A percentile compares a stretch with the other conserved stretches of the same genome.
Conservation (phyloP, 2,329 filamentous ascomycete species). For the Tolypocladium sp. region DNA sequence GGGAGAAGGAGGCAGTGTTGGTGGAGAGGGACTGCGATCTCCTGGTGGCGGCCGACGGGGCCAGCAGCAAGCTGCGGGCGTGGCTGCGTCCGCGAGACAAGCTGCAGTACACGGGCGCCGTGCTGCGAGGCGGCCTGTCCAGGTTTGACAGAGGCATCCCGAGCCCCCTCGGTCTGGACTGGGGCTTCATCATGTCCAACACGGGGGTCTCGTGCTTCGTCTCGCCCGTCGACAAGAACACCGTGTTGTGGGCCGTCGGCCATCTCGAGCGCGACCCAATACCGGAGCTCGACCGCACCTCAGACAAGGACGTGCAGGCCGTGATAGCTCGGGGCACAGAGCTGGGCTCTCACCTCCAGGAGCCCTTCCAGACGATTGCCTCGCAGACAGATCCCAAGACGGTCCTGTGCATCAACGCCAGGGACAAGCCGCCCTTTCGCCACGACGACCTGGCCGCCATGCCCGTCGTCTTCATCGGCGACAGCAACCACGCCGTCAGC, state of each 20-base stretch:
- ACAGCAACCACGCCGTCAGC: constrained; percentile 39
- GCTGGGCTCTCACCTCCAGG: constrained; percentile 23
- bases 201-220: constrained; percentile 32
- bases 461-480: constrained; percentile 36
- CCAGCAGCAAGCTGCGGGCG: constrained; percentile 29
- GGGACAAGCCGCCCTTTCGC: constrained; percentile 33
- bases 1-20: not conserved
- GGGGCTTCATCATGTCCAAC: constrained; percentile 29
- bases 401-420: constrained; percentile 28
- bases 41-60: constrained; percentile 35
- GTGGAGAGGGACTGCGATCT: constrained; percentile 25
- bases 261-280: constrained; percentile 15
- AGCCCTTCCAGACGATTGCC: constrained; percentile 30
- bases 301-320: constrained; percentile 12
- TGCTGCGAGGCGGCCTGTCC: constrained; percentile 27
- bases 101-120: constrained; percentile 28
- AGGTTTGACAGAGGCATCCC: constrained; percentile 24
- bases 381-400: constrained; percentile 26
- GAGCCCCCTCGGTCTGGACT: constrained; percentile 22
- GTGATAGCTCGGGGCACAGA: constrained; percentile 21
- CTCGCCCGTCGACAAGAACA: constrained; percentile 30
- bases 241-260: constrained; percentile 33
- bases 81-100: constrained; percentile 27
- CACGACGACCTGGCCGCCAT: constrained; percentile 17
- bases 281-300: constrained; percentile 4